These are phyloP conservation scores for Mrakia blollopis DNA, from an alignment of 768 basidiomycete species.

Conservation along the genomic window DNA sequence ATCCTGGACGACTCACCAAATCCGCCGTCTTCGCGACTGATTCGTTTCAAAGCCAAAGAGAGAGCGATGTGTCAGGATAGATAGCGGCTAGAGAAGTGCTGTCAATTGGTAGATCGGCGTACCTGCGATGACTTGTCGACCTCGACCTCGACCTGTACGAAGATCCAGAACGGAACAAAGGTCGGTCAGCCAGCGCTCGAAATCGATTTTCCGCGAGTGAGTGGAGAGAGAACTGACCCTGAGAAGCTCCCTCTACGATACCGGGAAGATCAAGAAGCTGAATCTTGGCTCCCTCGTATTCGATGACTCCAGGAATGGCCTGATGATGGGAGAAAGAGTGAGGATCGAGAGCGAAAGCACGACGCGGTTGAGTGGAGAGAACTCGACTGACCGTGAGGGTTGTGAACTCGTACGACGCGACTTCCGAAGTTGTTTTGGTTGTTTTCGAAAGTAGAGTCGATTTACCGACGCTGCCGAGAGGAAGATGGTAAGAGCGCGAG, in stretches of 20 bases:
- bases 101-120: no score
- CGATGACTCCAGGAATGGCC: constrained; percentile 95
- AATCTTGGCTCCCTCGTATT: constrained; percentile 88
- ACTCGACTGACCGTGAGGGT: constrained; percentile 74
- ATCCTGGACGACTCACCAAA: constrained; percentile 35
- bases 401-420: constrained; percentile 93
- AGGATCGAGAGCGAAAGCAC: not conserved
- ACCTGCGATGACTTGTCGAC: constrained; percentile 84
- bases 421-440: constrained; percentile 81
- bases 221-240: constrained; percentile 44
- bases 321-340: constrained; percentile 12
- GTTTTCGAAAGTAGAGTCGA: constrained; percentile 87
- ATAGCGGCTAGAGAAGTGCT: no score
- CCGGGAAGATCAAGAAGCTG: constrained; percentile 93
- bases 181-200: not conserved
- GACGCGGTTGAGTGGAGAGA: not conserved
- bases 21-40: constrained; percentile 75
- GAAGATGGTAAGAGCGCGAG: not conserved
- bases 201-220: not conserved
- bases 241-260: constrained; percentile 88
- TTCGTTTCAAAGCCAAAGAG: no score
- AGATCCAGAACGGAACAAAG: not conserved
- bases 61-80: no score
- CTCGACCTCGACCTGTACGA: constrained; percentile 60
- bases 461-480: constrained; percentile 47